Percentiles rank a stretch among this genome's conserved stretches.
Evolutionary conservation across 495 filamentous ascomycete genomes (phyloP).

Genomic region (Xylaria castorea): DNA sequence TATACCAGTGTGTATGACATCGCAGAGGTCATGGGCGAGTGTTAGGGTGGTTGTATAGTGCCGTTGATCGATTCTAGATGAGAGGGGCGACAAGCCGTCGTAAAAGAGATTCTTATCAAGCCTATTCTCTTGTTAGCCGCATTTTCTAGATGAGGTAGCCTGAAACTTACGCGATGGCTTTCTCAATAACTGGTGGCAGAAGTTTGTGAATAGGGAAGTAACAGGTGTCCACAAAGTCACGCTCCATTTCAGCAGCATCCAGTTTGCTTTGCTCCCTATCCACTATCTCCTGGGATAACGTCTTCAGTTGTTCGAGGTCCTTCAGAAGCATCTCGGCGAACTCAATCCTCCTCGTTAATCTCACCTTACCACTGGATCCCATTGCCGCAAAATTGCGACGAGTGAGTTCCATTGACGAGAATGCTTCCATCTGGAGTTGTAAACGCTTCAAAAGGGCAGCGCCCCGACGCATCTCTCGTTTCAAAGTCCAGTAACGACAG

Average conservation of each 20-base stretch:
- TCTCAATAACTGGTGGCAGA: constrained; percentile 80
- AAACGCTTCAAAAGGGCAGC: constrained; percentile 90
- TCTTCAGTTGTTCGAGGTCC: constrained; percentile 76
- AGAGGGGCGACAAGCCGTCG: constrained; percentile 66
- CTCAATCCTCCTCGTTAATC: constrained; percentile 81
- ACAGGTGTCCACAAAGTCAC: constrained; percentile 78
- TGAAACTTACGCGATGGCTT: constrained; percentile 68
- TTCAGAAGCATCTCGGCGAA: constrained; percentile 78
- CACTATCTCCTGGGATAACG: constrained; percentile 70
- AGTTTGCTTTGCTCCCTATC: constrained; percentile 77
- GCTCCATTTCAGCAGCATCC: constrained; percentile 75
- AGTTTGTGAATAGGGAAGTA: constrained; percentile 88
- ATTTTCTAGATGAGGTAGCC: not conserved
- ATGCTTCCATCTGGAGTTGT: constrained; percentile 92
- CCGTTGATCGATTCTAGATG: constrained; percentile 69
- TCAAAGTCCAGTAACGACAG: constrained; percentile 97
- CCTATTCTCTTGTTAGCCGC: constrained; percentile 53
- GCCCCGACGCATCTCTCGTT: constrained; percentile 89
- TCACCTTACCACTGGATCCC: constrained; percentile 80
- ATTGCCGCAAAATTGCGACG: constrained; percentile 90
- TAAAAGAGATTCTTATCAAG: constrained; percentile 79
- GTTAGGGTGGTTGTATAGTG: constrained; percentile 76
- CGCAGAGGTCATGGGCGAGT: constrained; percentile 75
- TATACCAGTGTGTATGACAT: constrained; percentile 72
- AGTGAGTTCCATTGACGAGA: constrained; percentile 95